Evolutionary conservation across 495 filamentous ascomycete species (phyloP), one percentile per base, ranked within the genome.

Genomic region (Clohesyomyces aquaticus): DNA sequence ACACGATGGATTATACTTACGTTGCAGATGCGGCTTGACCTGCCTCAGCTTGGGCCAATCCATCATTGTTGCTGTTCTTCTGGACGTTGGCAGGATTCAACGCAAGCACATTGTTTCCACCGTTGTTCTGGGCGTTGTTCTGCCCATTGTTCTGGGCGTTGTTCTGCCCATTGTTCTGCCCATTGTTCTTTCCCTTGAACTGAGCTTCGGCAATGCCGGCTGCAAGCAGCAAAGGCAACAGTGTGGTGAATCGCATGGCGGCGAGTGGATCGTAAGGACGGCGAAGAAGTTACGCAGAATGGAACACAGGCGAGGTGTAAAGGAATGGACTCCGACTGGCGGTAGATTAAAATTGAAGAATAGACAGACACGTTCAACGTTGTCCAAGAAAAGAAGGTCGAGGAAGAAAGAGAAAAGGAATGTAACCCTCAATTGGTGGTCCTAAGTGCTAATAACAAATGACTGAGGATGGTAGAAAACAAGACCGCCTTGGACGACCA

Each of bases 21-120:
- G 80, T 83, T 14, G 68, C 66, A 21, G 84, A 85, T 47, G 83
- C 74, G 26, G 82, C 66, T 73, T 87, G 83, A 35, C 83, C 83
- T 12, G 73, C 75, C 9, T 78, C 65, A 29, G 72, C 72, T 19
- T 68, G 71, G 49, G 70, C 59, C 16, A 63, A 29, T 47, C 76
- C 78, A 55, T 73, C 65, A 0, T 67, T 71, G 47, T 75, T 66
- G 19, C 81, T 83, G 29, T 76, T 81, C 14, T 76, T 80, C 68
- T 83, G 81, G 41, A 86, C 61, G 63, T 77, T 78, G 51, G 77
- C 69, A 16, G 80, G 68, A 32, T 78, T 59, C 52, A 86, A 75
- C 23, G 27, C 14, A 16, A 66, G 35, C 19, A 27, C 55, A 21
- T 62, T 55, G n/a, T n/a, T n/a, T n/a, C n/a, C n/a, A 38, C 9